phyloP scores from a whole-genome alignment of 768 basidiomycete species.

The Boletus subparvulus region DNA sequence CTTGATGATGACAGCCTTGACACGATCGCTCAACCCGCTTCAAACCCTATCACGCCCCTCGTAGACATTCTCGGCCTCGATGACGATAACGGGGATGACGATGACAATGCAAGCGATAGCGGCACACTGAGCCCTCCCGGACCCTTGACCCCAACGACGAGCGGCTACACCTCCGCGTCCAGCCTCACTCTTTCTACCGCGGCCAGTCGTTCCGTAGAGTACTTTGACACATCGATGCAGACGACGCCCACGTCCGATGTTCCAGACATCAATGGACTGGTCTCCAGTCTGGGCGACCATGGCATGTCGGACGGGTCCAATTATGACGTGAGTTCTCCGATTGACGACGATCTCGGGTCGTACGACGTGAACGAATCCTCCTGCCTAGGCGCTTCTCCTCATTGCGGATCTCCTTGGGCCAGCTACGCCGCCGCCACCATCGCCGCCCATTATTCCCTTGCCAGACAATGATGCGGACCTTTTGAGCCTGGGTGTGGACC shows the following conservation, averaged over 20 bases:
- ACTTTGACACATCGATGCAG: slow-evolving; percentile 27
- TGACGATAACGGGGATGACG: slow-evolving; percentile 17
- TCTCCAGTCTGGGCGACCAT: slow-evolving; percentile 53
- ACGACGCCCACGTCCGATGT: slow-evolving; percentile 35
- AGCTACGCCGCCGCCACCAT: slow-evolving; percentile 30
- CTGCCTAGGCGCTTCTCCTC: slow-evolving; percentile 53
- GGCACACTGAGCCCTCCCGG: slow-evolving; percentile 34
- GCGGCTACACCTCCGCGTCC: slow-evolving; percentile 27
- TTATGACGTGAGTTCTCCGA: slow-evolving; percentile 59
- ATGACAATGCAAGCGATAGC: slow-evolving; percentile 30
- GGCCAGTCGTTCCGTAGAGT: slow-evolving; percentile 26
- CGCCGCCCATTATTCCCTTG: background rate
- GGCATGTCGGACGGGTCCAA: slow-evolving; percentile 46
- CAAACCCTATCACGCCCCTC: slow-evolving; percentile 15
- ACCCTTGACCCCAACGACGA: slow-evolving; percentile 33
- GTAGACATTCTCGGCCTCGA: slow-evolving; percentile 27
- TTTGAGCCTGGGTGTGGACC: background rate
- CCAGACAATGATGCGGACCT: slow-evolving; percentile 9
- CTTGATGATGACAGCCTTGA: slow-evolving; percentile 44
- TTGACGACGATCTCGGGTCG: slow-evolving; percentile 22
- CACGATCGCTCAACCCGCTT: slow-evolving; percentile 5
- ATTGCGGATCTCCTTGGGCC: slow-evolving; percentile 65
- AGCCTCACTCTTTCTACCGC: slow-evolving; percentile 28
- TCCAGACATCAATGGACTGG: slow-evolving; percentile 65
- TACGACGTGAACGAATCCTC: slow-evolving; percentile 22